These are phyloP conservation scores for Hemileccinum rubropunctum DNA, from an alignment of 768 basidiomycete genomes.

Conservation along the genomic window DNA sequence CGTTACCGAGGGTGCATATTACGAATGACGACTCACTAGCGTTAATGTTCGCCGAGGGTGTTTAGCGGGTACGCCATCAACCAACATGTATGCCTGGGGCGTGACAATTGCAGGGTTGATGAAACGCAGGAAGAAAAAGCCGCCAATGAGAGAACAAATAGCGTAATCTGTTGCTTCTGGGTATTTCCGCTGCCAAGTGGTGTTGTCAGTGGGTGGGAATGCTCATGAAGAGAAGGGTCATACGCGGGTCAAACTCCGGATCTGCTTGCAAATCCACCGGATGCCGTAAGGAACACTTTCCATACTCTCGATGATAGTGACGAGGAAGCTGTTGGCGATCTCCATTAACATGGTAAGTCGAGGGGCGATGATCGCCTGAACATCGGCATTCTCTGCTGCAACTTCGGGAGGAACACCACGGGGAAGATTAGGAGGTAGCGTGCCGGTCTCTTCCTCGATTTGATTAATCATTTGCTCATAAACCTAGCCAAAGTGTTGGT, in stretches of 20 bases:
- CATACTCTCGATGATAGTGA: constrained; percentile 98
- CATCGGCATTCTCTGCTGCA: constrained; percentile 92
- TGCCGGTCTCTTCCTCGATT: constrained; percentile 96
- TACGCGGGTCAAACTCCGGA: constrained; percentile 92
- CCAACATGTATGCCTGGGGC: constrained; percentile 99
- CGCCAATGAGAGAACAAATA: constrained; percentile 97
- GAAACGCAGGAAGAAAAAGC: constrained; percentile 99
- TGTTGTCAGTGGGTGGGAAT: constrained; percentile 13
- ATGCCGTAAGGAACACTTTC: constrained; percentile 99
- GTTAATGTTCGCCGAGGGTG: constrained; percentile 96
- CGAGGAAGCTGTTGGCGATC: constrained; percentile 95
- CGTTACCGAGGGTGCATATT: neutral
- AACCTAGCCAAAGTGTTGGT: constrained; percentile 50
- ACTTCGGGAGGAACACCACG: constrained; percentile 91
- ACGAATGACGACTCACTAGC: constrained; percentile 47
- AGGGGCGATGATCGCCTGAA: constrained; percentile 97
- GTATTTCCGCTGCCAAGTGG: constrained; percentile 78
- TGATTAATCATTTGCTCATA: constrained; percentile 99
- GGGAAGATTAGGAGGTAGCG: constrained; percentile 86
- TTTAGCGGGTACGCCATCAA: constrained; percentile 96
- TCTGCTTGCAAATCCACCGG: constrained; percentile 99
- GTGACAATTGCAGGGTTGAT: constrained; percentile 99
- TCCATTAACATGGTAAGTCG: constrained; percentile 99
- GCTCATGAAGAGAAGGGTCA: constrained; percentile 20
- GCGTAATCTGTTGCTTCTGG: constrained; percentile 98